Evolutionary conservation across 129 eudicot genomes (phyloP), one percentile per base, ranked within the genome.

Genomic region (Artemisia argyi): DNA sequence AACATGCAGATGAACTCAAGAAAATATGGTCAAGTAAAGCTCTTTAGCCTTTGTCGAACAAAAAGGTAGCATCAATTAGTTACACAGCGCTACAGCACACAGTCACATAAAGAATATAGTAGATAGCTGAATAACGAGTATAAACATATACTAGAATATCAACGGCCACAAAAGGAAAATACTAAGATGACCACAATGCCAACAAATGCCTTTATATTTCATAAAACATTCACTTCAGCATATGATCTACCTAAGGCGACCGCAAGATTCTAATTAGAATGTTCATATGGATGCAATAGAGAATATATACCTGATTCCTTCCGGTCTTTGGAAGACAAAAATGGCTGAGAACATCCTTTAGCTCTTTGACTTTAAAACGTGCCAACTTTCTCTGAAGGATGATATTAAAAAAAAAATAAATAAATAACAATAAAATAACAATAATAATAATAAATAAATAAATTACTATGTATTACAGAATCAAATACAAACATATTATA

Each of bases 251-350:
- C 17, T 52, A 17, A 13, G 57, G 57, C 57, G 18, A 9, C 3
- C 32, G 22, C 62, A 57, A 57, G 32, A 57, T 57, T 20, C 46
- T 65, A 65, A 18, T 44, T 56, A 47, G 22, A 28, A 28, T 18
- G 39, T 55, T 19, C 51, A 44, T 61, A 53, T 46, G 59, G 28
- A 47, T 58, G 64, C 66, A 74, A 79, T 16, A 56, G 44, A 64
- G 50, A 53, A 22, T 35, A 65, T 35, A 65, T 80, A 86, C 92
- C 92, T 81, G 86, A 72, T 83, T 83, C 62, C 57, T 81, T 67
- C 92, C 92, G 28, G 83, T 78, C 72, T 79, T 81, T 60, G 84
- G 14, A 72, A 83, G 66, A 52, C 92, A 86, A 81, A 83, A 78
- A 30, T 72, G 77, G 50, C 74, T 26, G 11, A 86, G 88, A 15